Base-by-base conservation (phyloP, 1,139 yeast genomes). In the Pichia cactophila region DNA sequence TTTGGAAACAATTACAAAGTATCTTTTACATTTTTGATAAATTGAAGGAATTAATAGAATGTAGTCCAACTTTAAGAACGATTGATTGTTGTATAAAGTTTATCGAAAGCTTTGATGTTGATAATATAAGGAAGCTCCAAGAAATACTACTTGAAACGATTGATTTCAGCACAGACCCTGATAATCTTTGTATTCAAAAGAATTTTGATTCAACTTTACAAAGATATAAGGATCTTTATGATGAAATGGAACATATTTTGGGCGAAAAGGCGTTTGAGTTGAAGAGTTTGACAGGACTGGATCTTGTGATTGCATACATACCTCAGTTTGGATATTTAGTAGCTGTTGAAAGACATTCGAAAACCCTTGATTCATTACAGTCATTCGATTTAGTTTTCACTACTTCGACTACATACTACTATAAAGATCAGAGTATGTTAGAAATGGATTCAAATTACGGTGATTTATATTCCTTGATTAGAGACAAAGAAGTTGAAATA, bases 301-400 rank as follows among this genome's bases (percentile, higher is more conserved):
- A 50, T 9, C 44, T 54, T 26, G 26, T 48, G 4, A 69, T 69
- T 1, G 67, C 70, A 2, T 74, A 74, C 52, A 69, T 74, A 28
- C 76, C 76, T 8, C 76, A 73, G 47, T 52, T 75, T 33, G 79
- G 78, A 0, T 75, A 68, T 49, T 57, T 74, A 42, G 58, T 71
- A 2, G 51, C 17, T 31, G 46, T n/a, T 14, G 26, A 6, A 38
- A 29, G 3, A 20, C 35, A 31, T 12, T 31, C 14, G 10, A 11
- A 3, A 12, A 31, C 41, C 2, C 47, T 48, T 6, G 4, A 3
- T 12, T 8, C 8, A 33, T 26, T 8, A 28, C 10, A 17, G 9
- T 5, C 9, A 7, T 37, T 39, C 14, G 73, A 75, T 75, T 48
- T 26, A 16, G 61, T 69, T 0, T 74, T 74, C 56, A 59, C 66